These are phyloP conservation scores for Iberis amara DNA, from an alignment of 441 rosid species.

Conservation along the genomic window DNA sequence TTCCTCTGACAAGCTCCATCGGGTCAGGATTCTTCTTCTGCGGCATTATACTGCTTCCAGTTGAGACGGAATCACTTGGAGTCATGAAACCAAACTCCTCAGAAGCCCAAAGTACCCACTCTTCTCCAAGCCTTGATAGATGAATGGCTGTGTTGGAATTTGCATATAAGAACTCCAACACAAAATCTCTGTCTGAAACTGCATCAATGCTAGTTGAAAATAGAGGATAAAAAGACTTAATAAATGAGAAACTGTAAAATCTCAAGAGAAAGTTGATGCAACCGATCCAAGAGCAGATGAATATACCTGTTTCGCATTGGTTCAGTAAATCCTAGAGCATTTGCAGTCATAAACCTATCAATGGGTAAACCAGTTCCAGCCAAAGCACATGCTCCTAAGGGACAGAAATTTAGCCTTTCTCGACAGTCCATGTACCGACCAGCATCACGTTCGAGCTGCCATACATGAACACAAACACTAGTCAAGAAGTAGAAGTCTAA, in stretches of 20 bases:
- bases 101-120: constrained; percentile 97
- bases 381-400: constrained; percentile 93
- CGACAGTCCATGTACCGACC: constrained; percentile 72
- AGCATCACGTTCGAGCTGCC: constrained; percentile 88
- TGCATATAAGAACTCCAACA: constrained; percentile 70
- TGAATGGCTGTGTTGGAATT: constrained; percentile 75
- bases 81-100: constrained; percentile 89
- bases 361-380: constrained; percentile 93
- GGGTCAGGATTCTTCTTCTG: constrained; percentile 99
- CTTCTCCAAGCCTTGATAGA: constrained; percentile 92
- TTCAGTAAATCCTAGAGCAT: constrained; percentile 65
- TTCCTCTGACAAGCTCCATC: constrained; percentile 96
- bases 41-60: constrained; percentile 98
- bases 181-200: constrained; percentile 88
- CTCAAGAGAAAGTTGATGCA: neutral
- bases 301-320: constrained; percentile 90
- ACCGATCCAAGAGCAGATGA: neutral
- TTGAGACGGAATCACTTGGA: constrained; percentile 85
- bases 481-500: neutral
- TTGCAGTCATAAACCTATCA: constrained; percentile 78
- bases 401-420: constrained; percentile 66
- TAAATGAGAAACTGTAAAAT: neutral
- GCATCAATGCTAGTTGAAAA: constrained; percentile 70
- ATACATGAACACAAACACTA: constrained; percentile 10
- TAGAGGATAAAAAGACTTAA: constrained; percentile 18